Evolutionary conservation across 805 yeast genomes (phyloP).

Genomic region (Yarrowia yakushimensis): DNA sequence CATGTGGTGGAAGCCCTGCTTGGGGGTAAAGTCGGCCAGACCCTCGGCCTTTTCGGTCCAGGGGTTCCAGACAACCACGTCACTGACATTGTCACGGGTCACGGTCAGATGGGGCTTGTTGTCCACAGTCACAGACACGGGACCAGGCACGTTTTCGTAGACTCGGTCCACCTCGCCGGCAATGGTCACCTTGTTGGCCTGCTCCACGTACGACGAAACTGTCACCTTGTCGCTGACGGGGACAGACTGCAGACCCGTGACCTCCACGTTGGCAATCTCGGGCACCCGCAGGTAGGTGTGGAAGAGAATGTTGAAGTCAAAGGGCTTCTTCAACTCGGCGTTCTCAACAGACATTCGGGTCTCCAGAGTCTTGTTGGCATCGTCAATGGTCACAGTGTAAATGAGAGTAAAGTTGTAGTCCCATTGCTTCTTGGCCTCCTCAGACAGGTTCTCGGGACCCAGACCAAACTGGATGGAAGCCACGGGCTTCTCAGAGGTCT

Average conservation of each 20-base stretch:
- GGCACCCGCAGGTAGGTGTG: slow-evolving; percentile 78
- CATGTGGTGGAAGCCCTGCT: slow-evolving; percentile 78
- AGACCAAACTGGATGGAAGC: slow-evolving; percentile 80
- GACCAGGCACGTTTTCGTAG: slow-evolving; percentile 54
- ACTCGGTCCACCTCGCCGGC: slow-evolving; percentile 76
- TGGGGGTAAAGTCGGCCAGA: slow-evolving; percentile 88
- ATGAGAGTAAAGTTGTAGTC: slow-evolving; percentile 72
- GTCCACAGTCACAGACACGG: slow-evolving; percentile 62
- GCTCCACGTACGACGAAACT: slow-evolving; percentile 43
- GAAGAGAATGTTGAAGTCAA: slow-evolving; percentile 91
- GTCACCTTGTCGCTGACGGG: slow-evolving; percentile 73
- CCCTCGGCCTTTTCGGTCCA: slow-evolving; percentile 82
- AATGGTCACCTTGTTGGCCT: slow-evolving; percentile 32
- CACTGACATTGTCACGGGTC: slow-evolving; percentile 58
- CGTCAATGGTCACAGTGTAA: slow-evolving; percentile 60
- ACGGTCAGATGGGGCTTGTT: slow-evolving; percentile 71
- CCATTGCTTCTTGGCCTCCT: slow-evolving; percentile 59
- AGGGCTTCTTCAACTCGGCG: slow-evolving; percentile 51
- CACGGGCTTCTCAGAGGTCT: slow-evolving; percentile 63
- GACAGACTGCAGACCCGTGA: slow-evolving; percentile 74
- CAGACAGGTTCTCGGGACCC: slow-evolving; percentile 76
- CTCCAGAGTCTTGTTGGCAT: slow-evolving; percentile 47
- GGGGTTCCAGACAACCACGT: slow-evolving; percentile 95
- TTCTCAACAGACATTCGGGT: slow-evolving; percentile 77
- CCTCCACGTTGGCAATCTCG: slow-evolving; percentile 74